Conservation (phyloP, 257 asterid genomes). For the Nicotiana undulata region DNA sequence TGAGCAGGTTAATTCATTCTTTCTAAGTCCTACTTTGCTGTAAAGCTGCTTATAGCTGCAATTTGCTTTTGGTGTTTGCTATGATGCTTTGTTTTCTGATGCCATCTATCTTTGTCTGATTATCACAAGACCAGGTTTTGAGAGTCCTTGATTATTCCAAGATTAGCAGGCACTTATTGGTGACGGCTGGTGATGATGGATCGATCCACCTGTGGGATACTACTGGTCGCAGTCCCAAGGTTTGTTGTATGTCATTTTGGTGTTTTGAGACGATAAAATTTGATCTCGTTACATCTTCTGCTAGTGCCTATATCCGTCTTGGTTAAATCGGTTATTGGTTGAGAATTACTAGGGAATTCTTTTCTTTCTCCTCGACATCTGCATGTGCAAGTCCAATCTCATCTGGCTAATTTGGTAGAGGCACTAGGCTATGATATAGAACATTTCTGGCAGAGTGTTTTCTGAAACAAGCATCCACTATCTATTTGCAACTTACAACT, state of each 20-base stretch:
- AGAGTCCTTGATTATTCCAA: slow-evolving; percentile 93
- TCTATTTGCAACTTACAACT: slow-evolving; percentile 1
- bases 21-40: slow-evolving; percentile 6
- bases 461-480: neutral
- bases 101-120: slow-evolving; percentile 21
- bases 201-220: slow-evolving; percentile 97
- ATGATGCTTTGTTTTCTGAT: slow-evolving; percentile 18
- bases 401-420: neutral
- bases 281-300: neutral
- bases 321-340: neutral
- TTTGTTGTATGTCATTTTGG: slow-evolving; percentile 19
- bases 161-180: slow-evolving; percentile 93
- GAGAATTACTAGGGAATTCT: neutral
- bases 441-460: neutral
- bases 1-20: slow-evolving; percentile 60
- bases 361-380: neutral
- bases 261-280: slow-evolving; percentile 7
- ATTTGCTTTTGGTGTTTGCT: slow-evolving; percentile 12
- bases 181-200: slow-evolving; percentile 98
- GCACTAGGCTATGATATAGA: neutral
- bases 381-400: neutral
- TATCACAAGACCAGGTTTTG: slow-evolving; percentile 61
- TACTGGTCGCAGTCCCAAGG: slow-evolving; percentile 94
- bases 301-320: neutral
- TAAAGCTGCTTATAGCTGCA: slow-evolving; percentile 8